A percentile compares a stretch with the other conserved stretches of the same genome.
Evolutionary conservation across 2,329 filamentous ascomycete species (phyloP).

Genomic region (Diaporthe longicolla): DNA sequence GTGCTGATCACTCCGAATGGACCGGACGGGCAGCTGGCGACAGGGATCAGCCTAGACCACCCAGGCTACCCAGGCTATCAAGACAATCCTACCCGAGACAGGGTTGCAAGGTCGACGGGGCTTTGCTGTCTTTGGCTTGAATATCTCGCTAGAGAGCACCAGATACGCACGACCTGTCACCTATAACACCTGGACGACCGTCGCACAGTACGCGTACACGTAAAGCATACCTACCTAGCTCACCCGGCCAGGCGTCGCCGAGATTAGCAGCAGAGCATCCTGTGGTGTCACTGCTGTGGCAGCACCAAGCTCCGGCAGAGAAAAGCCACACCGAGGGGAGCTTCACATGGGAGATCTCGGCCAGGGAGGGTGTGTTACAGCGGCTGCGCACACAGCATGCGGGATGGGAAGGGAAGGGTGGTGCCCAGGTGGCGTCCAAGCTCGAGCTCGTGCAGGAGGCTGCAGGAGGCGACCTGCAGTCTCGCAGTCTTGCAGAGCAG

Average conservation of each 20-base stretch:
- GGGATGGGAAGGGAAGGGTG: too few species aligned
- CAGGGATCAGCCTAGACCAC: conserved; percentile 9
- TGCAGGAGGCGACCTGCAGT: conserved; percentile 26
- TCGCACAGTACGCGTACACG: background rate
- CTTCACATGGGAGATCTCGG: conserved; percentile 17
- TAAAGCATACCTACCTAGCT: too few species aligned
- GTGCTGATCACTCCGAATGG: conserved; percentile 26
- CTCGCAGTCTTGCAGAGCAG: background rate
- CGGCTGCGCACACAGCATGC: too few species aligned
- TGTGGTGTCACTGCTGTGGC: background rate
- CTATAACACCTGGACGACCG: background rate
- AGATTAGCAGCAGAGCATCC: background rate
- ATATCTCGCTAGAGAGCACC: conserved; percentile 8
- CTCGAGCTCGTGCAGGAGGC: conserved; percentile 23
- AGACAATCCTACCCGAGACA: conserved; percentile 31
- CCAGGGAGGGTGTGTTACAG: conserved; percentile 9
- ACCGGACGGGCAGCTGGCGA: background rate
- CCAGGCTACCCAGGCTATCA: background rate
- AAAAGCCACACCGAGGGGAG: conserved; percentile 3
- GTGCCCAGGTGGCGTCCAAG: background rate
- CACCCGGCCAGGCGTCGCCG: background rate
- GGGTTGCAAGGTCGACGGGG: conserved; percentile 16
- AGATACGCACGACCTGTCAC: background rate
- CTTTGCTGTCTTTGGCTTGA: background rate
- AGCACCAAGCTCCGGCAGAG: conserved; percentile 12